Base-by-base conservation (phyloP, 1,284 basidiomycete species). In the Trichosporon inkin region DNA sequence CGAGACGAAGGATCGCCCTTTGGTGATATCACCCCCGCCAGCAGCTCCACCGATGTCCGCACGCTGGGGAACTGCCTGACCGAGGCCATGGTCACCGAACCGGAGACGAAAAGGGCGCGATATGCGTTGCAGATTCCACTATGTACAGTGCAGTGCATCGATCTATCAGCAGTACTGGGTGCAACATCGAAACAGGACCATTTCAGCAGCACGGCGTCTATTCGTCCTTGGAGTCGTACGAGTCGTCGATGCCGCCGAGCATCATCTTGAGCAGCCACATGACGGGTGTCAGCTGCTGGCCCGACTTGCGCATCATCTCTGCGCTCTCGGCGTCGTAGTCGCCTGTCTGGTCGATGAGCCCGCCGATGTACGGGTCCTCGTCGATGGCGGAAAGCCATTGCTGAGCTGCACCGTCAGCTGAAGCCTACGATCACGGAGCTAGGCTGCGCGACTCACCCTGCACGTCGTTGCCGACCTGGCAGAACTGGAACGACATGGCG, bases 201-300 rank as follows among this genome's bases (percentile, higher is more conserved):
- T 8, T 32, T 8, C 8, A 32, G 4, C 28, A 5, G 28, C 8
- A 32, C 28, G 22, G 6, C 44, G 16, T 35, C 38, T 53, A 53
- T 47, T 62, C 57, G 37, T 58, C 61, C 57, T 62, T 55, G 5
- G 61, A 58, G 54, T 62, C 61, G 20, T 62, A 62, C 47, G 57
- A 55, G 57, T 58, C 28, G 62, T 63, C 62, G 13, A 63, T 63
- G 24, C 51, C 58, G 16, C 62, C 62, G 3, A 63, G 62, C 55
- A 60, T 57, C 56, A 63, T 56, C 61, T 63, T 63, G 20, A 63
- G 51, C 2, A 63, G 62, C 62, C 62, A 63, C 58, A 63, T 55
- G 28, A 49, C 22, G 4, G 62, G 62, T 8, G 58, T 60, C 6
- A 63, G 53, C 17, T 53, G 40, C 56, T 63, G 62, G 22, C 62